Percentiles rank a stretch among this genome's conserved stretches.
Evolutionary conservation across 2,329 filamentous ascomycete genomes (phyloP).

Genomic region (Magnaporthiopsis incrustans): DNA sequence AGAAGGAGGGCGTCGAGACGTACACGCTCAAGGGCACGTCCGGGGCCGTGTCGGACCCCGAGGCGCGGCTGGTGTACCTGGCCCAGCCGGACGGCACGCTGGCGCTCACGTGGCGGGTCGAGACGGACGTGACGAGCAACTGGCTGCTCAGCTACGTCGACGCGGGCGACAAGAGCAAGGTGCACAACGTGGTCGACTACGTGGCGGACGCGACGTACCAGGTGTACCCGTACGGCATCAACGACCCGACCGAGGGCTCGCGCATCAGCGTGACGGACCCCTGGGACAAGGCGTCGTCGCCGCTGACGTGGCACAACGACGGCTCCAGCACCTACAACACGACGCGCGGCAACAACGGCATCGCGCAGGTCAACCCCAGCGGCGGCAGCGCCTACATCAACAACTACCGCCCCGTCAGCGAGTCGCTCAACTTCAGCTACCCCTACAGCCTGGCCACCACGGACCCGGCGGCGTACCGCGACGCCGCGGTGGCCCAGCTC

Average conservation of each 20-base stretch:
- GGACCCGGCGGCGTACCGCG: constrained; percentile 33
- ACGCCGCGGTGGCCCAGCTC: constrained; percentile 50
- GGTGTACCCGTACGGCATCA: constrained; percentile 48
- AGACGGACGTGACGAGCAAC: constrained; percentile 48
- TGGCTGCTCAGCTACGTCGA: constrained; percentile 54
- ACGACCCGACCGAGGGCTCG: constrained; percentile 42
- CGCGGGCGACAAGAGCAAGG: constrained; percentile 33
- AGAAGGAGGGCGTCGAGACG: constrained; percentile 26
- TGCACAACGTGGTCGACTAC: constrained; percentile 50
- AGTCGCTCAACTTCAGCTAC: constrained; percentile 37
- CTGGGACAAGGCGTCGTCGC: constrained; percentile 35
- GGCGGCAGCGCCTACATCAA: constrained; percentile 35
- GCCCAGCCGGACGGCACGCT: constrained; percentile 38
- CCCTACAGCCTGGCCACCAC: constrained; percentile 27
- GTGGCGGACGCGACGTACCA: constrained; percentile 46
- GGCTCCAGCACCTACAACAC: constrained; percentile 40
- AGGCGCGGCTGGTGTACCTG: constrained; percentile 48
- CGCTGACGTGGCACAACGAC: constrained; percentile 45
- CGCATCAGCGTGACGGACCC: constrained; percentile 39
- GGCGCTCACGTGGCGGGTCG: constrained; percentile 46
- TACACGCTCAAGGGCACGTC: constrained; percentile 38
- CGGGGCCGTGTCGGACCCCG: constrained; percentile 42
- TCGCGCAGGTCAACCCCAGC: constrained; percentile 43
- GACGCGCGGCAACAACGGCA: constrained; percentile 51
- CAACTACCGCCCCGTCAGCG: constrained; percentile 40